These are phyloP conservation scores for Epicoccum nigrum DNA, from an alignment of 2,329 filamentous ascomycete genomes.

Conservation along the genomic window DNA sequence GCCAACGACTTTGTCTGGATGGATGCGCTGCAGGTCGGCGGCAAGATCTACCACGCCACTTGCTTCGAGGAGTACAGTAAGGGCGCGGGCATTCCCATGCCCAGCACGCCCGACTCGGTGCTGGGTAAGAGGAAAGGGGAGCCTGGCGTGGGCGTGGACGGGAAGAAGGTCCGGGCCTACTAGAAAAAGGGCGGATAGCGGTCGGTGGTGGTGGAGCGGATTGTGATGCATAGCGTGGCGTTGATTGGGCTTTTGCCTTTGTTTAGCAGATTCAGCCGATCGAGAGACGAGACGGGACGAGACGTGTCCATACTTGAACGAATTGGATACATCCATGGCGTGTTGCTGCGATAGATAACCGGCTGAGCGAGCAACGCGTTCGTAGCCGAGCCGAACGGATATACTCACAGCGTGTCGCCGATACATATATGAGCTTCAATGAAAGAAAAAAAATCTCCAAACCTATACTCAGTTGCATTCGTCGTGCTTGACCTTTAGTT, in stretches of 20 bases:
- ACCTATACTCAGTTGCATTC: too few species aligned
- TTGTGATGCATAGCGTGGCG: constrained; percentile 30
- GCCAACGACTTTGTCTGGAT: constrained; percentile 97
- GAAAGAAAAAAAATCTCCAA: too few species aligned
- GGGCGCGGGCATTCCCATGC: constrained; percentile 39
- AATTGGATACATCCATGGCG: too few species aligned
- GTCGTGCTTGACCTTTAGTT: too few species aligned
- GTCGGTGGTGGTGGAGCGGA: background rate
- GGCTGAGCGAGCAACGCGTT: too few species aligned
- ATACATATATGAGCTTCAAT: too few species aligned
- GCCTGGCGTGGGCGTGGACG: constrained; percentile 27
- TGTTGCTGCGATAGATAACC: too few species aligned
- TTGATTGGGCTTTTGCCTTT: constrained; percentile 1
- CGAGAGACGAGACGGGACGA: too few species aligned
- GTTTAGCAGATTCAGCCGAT: too few species aligned
- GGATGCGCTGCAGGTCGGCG: constrained; percentile 79
- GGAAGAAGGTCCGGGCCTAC: constrained; percentile 42
- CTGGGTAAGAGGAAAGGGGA: constrained; percentile 47
- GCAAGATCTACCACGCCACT: constrained; percentile 84
- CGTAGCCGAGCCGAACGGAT: too few species aligned
- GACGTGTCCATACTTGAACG: too few species aligned
- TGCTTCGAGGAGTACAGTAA: constrained; percentile 74
- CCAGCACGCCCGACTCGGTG: constrained; percentile 45
- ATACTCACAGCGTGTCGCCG: too few species aligned
- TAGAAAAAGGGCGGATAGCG: background rate